Evolutionary conservation across 169 alveolate genomes (phyloP), one percentile per base, ranked within the genome.

Genomic region (Babesia gibsoni): DNA sequence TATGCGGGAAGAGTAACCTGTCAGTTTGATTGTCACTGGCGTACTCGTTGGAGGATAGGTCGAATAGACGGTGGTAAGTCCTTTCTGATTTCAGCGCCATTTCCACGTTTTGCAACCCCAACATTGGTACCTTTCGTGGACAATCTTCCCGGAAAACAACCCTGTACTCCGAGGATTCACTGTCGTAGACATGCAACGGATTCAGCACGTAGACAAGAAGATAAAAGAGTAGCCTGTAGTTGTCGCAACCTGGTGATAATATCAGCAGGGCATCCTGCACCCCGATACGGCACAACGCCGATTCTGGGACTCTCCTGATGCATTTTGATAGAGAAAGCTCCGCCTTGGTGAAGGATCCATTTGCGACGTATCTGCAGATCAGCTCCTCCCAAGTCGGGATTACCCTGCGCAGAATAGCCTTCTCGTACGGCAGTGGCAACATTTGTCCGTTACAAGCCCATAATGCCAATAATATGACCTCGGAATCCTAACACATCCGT

Each of bases 301-400:
- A 1, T 27, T 7, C 8, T 4, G 41, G 54, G 4, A 27, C 23
- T n/a, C 36, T 10, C 48, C 35, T 45, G 10, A 41, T 22, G 20
- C 64, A 66, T 45, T 48, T 66, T 20, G 27, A 37, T 3, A 48
- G 52, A 1, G 39, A 23, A 4, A 67, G 18, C n/a, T 46, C 66
- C 43, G 67, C 54, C 9, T 54, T 20, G 30, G 43, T 43, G 25
- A 30, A 25, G 35, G 58, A 18, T 37, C 69, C 67, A 48, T 29
- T 36, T 16, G 5, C 80, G 56, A 53, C 64, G 29, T 68, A 32
- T 29, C 33, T 33, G 52, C 82, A 52, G 30, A 67, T 16, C 42
- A 69, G 45, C 52, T 67, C 88, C 61, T 69, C 43, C 88, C 88
- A 79, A 32, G 88, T 68, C 20, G 82, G 82, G 29, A 79, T 78